Conservation (phyloP, 176 grass and related monocot genomes). For the Echinochloa phyllopogon region DNA sequence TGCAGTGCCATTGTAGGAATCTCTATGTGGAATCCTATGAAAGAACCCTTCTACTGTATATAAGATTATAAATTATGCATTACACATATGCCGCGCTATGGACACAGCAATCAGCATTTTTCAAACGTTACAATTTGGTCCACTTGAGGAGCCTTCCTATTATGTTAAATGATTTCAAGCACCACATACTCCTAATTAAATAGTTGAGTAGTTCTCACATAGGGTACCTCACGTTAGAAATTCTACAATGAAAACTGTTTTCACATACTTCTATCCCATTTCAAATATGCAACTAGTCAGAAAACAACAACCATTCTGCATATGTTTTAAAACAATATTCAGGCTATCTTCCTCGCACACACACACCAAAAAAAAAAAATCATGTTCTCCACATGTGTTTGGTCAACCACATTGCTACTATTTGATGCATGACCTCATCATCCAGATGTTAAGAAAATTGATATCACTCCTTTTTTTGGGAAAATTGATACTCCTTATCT, state of each 20-base stretch:
- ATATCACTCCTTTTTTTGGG: background rate
- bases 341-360: background rate
- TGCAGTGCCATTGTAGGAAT: background rate
- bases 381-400: background rate
- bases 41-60: background rate
- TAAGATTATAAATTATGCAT: background rate
- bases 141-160: background rate
- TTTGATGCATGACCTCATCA: constrained; percentile 9
- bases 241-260: background rate
- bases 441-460: background rate
- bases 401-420: constrained; percentile 9
- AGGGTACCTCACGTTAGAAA: background rate
- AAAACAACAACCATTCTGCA: background rate
- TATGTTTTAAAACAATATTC: background rate
- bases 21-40: background rate
- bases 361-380: too few species aligned
- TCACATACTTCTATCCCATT: background rate
- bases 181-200: background rate
- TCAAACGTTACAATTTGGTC: background rate
- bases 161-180: background rate
- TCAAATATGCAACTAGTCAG: background rate
- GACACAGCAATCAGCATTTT: background rate
- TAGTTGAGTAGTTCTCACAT: background rate
- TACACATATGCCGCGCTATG: background rate
- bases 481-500: too few species aligned